These are phyloP conservation scores for Pythium sp. DNA, from an alignment of 352 stramenopile species.

Conservation along the genomic window DNA sequence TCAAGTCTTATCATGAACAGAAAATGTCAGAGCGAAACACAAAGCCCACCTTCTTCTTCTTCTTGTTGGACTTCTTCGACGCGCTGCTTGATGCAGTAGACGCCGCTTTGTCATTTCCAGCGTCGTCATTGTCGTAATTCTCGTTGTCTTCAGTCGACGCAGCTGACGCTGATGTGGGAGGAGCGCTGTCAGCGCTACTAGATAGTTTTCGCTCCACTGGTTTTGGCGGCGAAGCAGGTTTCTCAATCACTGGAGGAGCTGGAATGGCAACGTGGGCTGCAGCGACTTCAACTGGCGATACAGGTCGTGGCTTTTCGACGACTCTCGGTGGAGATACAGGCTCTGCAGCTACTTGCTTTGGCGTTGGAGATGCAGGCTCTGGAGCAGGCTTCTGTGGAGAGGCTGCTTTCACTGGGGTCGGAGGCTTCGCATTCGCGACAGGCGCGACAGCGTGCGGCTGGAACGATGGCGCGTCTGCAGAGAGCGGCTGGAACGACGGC, in stretches of 20 bases:
- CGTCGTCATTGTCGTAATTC: slow-evolving; percentile 33
- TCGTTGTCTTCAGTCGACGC: slow-evolving; percentile 22
- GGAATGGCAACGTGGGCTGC: slow-evolving; percentile 12
- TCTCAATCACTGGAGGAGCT: slow-evolving; percentile 12
- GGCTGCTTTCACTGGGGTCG: background rate
- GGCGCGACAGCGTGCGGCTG: background rate
- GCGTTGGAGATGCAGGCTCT: slow-evolving; percentile 3
- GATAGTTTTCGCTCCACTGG: slow-evolving; percentile 13
- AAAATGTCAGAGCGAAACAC: background rate
- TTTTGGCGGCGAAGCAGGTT: slow-evolving; percentile 21
- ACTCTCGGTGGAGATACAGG: background rate
- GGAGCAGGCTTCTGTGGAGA: background rate
- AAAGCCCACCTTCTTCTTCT: slow-evolving; percentile 45
- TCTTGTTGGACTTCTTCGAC: slow-evolving; percentile 64
- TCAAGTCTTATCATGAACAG: background rate
- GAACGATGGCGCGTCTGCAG: background rate
- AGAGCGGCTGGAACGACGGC: slow-evolving; percentile 19
- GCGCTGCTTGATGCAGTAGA: slow-evolving; percentile 26
- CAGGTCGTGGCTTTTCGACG: background rate
- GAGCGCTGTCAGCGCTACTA: background rate
- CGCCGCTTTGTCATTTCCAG: slow-evolving; percentile 25
- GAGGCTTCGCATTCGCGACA: slow-evolving; percentile 16
- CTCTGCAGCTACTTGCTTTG: background rate
- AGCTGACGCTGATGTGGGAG: background rate
- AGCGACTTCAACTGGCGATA: slow-evolving; percentile 7